Evolutionary conservation across 2,329 filamentous ascomycete genomes (phyloP).

Genomic region (Aspergillus fructus): DNA sequence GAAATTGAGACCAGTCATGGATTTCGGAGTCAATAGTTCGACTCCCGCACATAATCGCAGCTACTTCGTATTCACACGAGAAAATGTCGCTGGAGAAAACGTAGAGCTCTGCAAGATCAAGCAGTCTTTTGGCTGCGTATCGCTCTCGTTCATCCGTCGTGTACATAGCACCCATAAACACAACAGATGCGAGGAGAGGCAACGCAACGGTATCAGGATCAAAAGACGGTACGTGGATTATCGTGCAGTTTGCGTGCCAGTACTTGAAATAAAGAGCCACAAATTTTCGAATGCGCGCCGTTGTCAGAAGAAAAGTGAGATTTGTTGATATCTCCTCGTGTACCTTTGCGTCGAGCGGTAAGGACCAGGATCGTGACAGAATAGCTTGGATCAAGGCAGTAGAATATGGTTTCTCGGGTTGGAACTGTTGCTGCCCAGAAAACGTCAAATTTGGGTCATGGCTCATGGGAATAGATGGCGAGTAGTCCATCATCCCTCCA

Average conservation of each 20-base stretch:
- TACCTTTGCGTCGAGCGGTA: slow-evolving; percentile 37
- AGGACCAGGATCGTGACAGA: slow-evolving; percentile 36
- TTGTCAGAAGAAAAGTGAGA: slow-evolving; percentile 42
- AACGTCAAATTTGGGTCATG: slow-evolving; percentile 23
- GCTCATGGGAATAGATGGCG: slow-evolving; percentile 15
- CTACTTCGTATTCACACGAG: slow-evolving; percentile 41
- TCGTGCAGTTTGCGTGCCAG: slow-evolving; percentile 47
- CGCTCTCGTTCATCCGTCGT: slow-evolving; percentile 41
- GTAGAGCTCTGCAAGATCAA: slow-evolving; percentile 46
- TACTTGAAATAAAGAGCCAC: slow-evolving; percentile 45
- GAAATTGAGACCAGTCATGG: slow-evolving; percentile 37
- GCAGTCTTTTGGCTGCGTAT: slow-evolving; percentile 37
- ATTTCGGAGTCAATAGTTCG: slow-evolving; percentile 21
- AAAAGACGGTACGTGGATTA: slow-evolving; percentile 46
- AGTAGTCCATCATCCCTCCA: slow-evolving; percentile 20
- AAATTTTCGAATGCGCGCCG: slow-evolving; percentile 43
- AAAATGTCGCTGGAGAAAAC: slow-evolving; percentile 45
- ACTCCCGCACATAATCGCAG: slow-evolving; percentile 30
- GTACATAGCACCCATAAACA: slow-evolving; percentile 48
- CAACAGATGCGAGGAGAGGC: slow-evolving; percentile 41
- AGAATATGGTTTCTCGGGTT: slow-evolving; percentile 39
- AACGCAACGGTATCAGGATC: slow-evolving; percentile 37
- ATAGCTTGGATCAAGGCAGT: slow-evolving; percentile 42
- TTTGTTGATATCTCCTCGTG: slow-evolving; percentile 42
- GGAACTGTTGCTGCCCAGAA: slow-evolving; percentile 25